Evolutionary conservation across 1,139 yeast species (phyloP), one percentile per base, ranked within the genome.

Genomic region (Lodderomyces metapsilosis): DNA sequence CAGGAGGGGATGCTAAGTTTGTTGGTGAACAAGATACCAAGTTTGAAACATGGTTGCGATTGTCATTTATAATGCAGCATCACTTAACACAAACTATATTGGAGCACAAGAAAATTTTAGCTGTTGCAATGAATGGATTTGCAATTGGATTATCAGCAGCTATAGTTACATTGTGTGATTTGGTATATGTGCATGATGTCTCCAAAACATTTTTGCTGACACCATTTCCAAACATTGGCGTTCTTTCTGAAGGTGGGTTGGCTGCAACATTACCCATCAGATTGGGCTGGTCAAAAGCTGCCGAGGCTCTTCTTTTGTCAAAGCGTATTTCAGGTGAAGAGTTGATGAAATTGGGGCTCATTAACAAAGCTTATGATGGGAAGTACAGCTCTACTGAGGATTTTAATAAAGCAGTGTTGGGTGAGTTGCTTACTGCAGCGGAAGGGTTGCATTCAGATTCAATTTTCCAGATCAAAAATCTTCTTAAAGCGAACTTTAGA

Each of bases 121-220:
- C 84, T 17, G 80, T 80, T 30, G 92, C 92, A 6, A 68, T 88
- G 47, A 88, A 88, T 55, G 96, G 96, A 0, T 95, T 96, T 0
- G 95, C 80, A 9, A 76, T 88, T 48, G 96, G 96, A 0, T 72
- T 88, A 45, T 69, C 83, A 30, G 81, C 92, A 2, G 88, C 92
- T 0, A 61, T 88, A 38, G 84, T 88, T 13, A 78, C 85, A n/a
- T 67, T 85, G 44, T 82, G 88, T 59, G 96, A 88, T 60, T 73
- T 88, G 51, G 72, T 88, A 21, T 87, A 86, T 56, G 84, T 84
- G 15, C 75, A 69, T 52, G 79, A 83, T 48, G 81, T 77, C 42
- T 52, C 59, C 27, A 69, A 79, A 45, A 76, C 84, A 37, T 85
- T 70, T 59, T 50, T 85, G 45, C 72, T 84, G 56, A 72, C 84